Base-by-base conservation (phyloP, 129 eudicot genomes). In the Deinandra increscens region DNA sequence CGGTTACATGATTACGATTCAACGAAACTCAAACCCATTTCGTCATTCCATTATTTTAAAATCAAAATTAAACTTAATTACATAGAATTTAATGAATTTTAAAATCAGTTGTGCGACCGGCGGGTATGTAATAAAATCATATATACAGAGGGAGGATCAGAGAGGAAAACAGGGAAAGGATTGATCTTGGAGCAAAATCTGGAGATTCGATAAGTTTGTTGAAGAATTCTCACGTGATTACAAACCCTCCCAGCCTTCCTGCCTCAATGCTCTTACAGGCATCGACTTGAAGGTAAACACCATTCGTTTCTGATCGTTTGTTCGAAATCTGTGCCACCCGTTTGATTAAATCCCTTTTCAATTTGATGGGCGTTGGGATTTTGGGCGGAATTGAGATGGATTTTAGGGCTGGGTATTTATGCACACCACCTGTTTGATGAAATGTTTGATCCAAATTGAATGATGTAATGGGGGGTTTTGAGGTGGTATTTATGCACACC, bases 201-300 rank as follows among this genome's bases (percentile, higher is more conserved):
- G 44, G 72, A 77, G 70, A 78, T 77, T 76, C 75, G 81, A 81
- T 69, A 80, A 66, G 80, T 53, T 82, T 78, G 51, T 67, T 75
- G 66, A 55, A 79, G 41, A 82, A 37, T 66, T 60, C 70, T 74
- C 66, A 74, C 78, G 75, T 58, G 36, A 56, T 75, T 6, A 74
- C 74, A 73, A 66, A 39, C 33, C 68, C 79, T 71, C 80, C 84
- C 89, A 85, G 95, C 87, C 95, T 90, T 81, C 91, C 84, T 79
- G 80, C 82, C 84, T 67, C 62, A 54, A 72, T 85, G 97, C 84
- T 82, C 79, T 59, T 86, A 63, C 83, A 82, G 77, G 83, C 82
- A 82, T 82, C 82, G 82, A 75, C 83, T 87, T 81, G 78, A 75
- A 87, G 95, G 95, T 85, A 59, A 50, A 22, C 7, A 13, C 4